Conservation (phyloP, 768 basidiomycete species). For the Pulveroboletus sp. region DNA sequence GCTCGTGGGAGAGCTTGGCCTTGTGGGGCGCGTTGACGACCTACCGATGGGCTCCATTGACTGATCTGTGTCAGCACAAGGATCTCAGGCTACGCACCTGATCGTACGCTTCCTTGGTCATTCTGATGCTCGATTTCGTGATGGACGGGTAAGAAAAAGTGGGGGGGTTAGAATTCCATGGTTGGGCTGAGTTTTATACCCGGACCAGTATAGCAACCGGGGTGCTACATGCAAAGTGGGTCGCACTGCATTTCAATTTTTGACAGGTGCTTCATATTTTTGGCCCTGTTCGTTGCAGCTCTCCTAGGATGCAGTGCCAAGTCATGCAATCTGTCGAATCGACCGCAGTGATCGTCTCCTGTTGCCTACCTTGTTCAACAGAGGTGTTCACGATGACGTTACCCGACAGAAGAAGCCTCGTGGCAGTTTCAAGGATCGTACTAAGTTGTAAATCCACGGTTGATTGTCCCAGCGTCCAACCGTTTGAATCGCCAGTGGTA, state of each 20-base stretch:
- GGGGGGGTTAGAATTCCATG: background rate
- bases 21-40: conserved; percentile 52
- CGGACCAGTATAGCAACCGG: background rate
- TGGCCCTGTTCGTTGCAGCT: background rate
- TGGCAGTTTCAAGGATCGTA: too few species aligned
- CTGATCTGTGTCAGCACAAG: background rate
- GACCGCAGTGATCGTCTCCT: too few species aligned
- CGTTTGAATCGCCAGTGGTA: too few species aligned
- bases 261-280: background rate
- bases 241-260: background rate
- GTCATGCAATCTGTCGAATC: too few species aligned
- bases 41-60: conserved; percentile 25
- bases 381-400: too few species aligned
- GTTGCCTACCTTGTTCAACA: too few species aligned
- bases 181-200: background rate
- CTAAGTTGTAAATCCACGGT: too few species aligned
- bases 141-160: background rate
- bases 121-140: conserved; percentile 1
- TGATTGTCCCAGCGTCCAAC: too few species aligned
- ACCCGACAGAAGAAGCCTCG: too few species aligned
- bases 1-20: conserved; percentile 60
- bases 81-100: conserved; percentile 20
- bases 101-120: conserved; percentile 16
- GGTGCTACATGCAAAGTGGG: background rate
- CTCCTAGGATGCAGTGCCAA: too few species aligned